Evolutionary conservation across 768 basidiomycete genomes (phyloP).

Genomic region (Amanita rimosa): DNA sequence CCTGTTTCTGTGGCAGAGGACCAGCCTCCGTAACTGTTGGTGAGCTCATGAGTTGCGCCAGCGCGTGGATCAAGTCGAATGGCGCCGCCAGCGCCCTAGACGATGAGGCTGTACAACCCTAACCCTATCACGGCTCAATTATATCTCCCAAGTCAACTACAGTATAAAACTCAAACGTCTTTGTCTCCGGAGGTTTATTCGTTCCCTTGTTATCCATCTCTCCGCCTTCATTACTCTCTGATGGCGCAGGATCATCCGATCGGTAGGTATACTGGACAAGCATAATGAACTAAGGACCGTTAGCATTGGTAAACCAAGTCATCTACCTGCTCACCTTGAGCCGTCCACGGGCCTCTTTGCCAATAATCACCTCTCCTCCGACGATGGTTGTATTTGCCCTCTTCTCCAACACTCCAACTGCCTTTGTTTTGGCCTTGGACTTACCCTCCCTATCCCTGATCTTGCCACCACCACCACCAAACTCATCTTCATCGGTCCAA

Average conservation of each 20-base stretch:
- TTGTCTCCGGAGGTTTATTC: constrained; percentile 56
- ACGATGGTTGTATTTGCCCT: constrained; percentile 84
- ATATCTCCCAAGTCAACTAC: constrained; percentile 72
- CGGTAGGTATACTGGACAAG: constrained; percentile 90
- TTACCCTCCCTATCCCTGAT: constrained; percentile 35
- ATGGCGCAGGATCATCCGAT: constrained; percentile 71
- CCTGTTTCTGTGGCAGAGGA: constrained; percentile 51
- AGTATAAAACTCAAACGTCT: constrained; percentile 86
- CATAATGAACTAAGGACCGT: constrained; percentile 69
- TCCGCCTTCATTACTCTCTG: constrained; percentile 43
- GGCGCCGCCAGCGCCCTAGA: neutral
- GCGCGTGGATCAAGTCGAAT: neutral
- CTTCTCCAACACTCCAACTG: constrained; percentile 75
- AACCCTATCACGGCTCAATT: constrained; percentile 18
- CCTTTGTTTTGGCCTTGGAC: constrained; percentile 33
- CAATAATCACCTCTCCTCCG: constrained; percentile 80
- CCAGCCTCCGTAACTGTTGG: constrained; percentile 30
- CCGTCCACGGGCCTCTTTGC: constrained; percentile 64
- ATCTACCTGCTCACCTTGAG: constrained; percentile 45
- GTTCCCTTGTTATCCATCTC: constrained; percentile 22
- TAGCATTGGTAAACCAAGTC: neutral
- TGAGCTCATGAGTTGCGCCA: neutral
- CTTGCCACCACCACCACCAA: constrained; percentile 27
- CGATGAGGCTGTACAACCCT: constrained; percentile 3
- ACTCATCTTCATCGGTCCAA: constrained; percentile 41